phyloP scores from a whole-genome alignment of 257 asterid genomes.

The Forsythia suspensa region DNA sequence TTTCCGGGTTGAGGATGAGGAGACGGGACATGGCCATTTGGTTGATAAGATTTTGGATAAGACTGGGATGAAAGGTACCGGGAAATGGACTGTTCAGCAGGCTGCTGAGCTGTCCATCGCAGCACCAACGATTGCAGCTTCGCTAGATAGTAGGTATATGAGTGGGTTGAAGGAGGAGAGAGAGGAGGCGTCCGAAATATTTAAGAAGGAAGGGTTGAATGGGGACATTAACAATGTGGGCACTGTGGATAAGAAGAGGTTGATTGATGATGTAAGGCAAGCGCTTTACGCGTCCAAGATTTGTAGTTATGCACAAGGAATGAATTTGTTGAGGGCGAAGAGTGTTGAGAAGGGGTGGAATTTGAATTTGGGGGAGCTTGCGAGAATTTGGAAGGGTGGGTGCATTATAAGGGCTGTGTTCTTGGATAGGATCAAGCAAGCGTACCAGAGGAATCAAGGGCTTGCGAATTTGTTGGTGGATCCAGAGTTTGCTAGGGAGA shows the following conservation, averaged over 20 bases:
- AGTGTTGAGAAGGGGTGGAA: constrained; percentile 87
- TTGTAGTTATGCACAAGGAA: constrained; percentile 95
- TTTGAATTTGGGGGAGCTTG: constrained; percentile 83
- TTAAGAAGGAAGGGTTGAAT: constrained; percentile 57
- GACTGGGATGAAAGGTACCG: constrained; percentile 87
- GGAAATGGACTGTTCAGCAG: constrained; percentile 98
- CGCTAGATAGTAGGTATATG: constrained; percentile 72
- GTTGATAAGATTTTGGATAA: constrained; percentile 90
- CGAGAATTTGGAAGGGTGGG: constrained; percentile 97
- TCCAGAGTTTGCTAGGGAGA: constrained; percentile 87
- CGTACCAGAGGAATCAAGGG: constrained; percentile 77
- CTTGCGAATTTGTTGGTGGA: constrained; percentile 78
- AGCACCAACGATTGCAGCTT: constrained; percentile 92
- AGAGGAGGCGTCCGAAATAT: constrained; percentile 56
- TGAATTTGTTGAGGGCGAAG: constrained; percentile 87
- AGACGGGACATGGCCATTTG: constrained; percentile 52
- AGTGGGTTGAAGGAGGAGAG: constrained; percentile 93
- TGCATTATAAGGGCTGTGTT: constrained; percentile 92
- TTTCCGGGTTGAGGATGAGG: constrained; percentile 63
- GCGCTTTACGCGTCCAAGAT: constrained; percentile 89
- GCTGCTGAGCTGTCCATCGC: constrained; percentile 93
- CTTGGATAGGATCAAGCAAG: constrained; percentile 90
- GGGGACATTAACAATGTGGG: constrained; percentile 47
- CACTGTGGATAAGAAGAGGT: constrained; percentile 62
- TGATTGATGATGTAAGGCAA: constrained; percentile 95